Percentiles rank a stretch among this genome's conserved stretches.
Evolutionary conservation across 1,139 yeast genomes (phyloP).

Genomic region (Candida dubliniensis): DNA sequence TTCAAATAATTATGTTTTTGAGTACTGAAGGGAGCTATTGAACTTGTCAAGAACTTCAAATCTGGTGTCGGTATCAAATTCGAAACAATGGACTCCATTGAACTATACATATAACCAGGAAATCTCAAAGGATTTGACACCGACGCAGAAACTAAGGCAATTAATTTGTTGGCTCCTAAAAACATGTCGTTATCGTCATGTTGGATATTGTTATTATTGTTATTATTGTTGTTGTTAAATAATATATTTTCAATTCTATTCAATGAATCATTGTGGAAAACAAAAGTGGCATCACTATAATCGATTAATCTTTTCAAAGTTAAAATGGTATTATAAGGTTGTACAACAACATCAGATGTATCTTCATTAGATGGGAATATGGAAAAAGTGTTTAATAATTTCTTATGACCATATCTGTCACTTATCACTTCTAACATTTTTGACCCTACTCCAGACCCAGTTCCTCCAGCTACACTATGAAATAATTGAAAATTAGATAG

Average conservation of each 20-base stretch:
- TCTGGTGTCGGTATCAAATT: slow-evolving; percentile 88
- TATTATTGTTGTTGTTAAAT: slow-evolving; percentile 23
- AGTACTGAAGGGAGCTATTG: slow-evolving; percentile 78
- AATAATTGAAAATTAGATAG: slow-evolving; percentile 86
- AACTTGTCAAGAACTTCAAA: slow-evolving; percentile 80
- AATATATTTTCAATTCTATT: slow-evolving; percentile 60
- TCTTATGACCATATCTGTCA: slow-evolving; percentile 79
- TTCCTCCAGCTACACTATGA: slow-evolving; percentile 98
- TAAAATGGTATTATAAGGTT: slow-evolving; percentile 87
- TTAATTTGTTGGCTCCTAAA: slow-evolving; percentile 79
- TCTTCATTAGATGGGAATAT: slow-evolving; percentile 78
- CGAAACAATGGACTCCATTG: slow-evolving; percentile 78
- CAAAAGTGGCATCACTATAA: slow-evolving; percentile 80
- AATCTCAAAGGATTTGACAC: slow-evolving; percentile 85
- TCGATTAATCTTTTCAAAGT: slow-evolving; percentile 81
- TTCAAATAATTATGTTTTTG: slow-evolving; percentile 67
- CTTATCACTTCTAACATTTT: slow-evolving; percentile 71
- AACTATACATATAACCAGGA: slow-evolving; percentile 90
- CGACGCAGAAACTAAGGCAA: slow-evolving; percentile 81
- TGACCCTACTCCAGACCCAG: slow-evolving; percentile 96
- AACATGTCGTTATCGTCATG: slow-evolving; percentile 36
- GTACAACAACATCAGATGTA: slow-evolving; percentile 93
- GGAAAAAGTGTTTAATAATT: slow-evolving; percentile 79
- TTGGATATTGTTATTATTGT: slow-evolving; percentile 22
- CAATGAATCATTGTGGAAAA: slow-evolving; percentile 87